These are phyloP conservation scores for Fusarium brachygibbosum DNA, from an alignment of 2,329 filamentous ascomycete species.

Conservation along the genomic window DNA sequence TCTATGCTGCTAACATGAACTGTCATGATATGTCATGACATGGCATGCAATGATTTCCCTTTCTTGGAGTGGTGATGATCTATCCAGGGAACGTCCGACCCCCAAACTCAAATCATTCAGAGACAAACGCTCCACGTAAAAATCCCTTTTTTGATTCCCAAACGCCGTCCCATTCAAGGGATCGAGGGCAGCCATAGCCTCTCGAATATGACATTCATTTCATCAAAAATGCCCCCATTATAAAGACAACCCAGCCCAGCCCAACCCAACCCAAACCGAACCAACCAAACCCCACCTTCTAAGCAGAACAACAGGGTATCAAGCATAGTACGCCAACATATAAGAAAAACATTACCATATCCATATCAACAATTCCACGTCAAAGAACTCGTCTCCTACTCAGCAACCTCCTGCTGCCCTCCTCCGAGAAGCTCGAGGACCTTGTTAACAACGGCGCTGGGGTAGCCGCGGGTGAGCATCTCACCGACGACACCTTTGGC, in stretches of 20 bases:
- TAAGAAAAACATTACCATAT: slow-evolving; percentile 45
- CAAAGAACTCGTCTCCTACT: slow-evolving; percentile 35
- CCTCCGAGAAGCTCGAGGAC: slow-evolving; percentile 88
- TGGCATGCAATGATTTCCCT: slow-evolving; percentile 47
- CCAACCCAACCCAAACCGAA: not conserved
- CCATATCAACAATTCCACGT: slow-evolving; percentile 20
- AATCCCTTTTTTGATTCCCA: slow-evolving; percentile 46
- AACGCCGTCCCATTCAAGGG: slow-evolving; percentile 49
- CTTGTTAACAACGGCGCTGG: slow-evolving; percentile 91
- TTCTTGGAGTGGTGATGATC: slow-evolving; percentile 65
- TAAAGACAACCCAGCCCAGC: slow-evolving; percentile 37
- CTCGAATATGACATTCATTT: slow-evolving; percentile 37
- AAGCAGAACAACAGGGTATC: slow-evolving; percentile 52
- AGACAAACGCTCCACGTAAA: slow-evolving; percentile 44
- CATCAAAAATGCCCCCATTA: slow-evolving; percentile 38
- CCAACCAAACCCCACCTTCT: slow-evolving; percentile 21
- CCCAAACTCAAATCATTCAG: slow-evolving; percentile 45
- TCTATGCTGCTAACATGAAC: slow-evolving; percentile 49
- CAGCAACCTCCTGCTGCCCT: slow-evolving; percentile 56
- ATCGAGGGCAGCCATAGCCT: slow-evolving; percentile 35
- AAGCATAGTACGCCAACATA: slow-evolving; percentile 47
- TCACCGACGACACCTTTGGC: slow-evolving; percentile 87
- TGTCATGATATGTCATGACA: slow-evolving; percentile 25
- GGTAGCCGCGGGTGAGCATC: slow-evolving; percentile 92
- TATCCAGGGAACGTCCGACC: slow-evolving; percentile 54